Evolutionary conservation across 1,284 basidiomycete species (phyloP).

Genomic region (Thelephora terrestris): DNA sequence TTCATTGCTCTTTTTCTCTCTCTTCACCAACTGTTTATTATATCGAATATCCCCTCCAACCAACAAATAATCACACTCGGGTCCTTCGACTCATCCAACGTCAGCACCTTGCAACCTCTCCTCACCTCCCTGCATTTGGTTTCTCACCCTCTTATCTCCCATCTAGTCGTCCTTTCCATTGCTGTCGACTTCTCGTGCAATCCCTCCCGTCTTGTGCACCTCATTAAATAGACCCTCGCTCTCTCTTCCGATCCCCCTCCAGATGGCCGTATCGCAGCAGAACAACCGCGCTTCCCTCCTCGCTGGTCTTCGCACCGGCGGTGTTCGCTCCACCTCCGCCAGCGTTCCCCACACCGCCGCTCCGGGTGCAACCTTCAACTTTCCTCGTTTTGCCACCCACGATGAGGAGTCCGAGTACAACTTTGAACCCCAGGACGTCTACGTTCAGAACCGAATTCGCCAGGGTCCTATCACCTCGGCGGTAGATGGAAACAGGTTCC

Average conservation of each 20-base stretch:
- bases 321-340: conserved; percentile 58
- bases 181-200: conserved; percentile 5
- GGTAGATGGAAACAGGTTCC: conserved; percentile 54
- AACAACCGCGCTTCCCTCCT: conserved; percentile 73
- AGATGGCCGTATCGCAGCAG: not conserved
- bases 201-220: conserved; percentile 26
- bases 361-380: conserved; percentile 49
- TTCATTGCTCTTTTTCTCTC: conserved; percentile 18
- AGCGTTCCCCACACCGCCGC: conserved; percentile 58
- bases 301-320: conserved; percentile 75
- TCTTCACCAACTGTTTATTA: conserved; percentile 11
- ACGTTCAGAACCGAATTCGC: conserved; percentile 30
- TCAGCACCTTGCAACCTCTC: conserved; percentile 13
- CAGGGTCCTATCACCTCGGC: conserved; percentile 54
- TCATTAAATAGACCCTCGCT: conserved; percentile 30
- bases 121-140: not conserved
- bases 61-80: conserved; percentile 5
- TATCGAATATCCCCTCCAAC: conserved; percentile 9
- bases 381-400: conserved; percentile 37
- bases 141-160: too few relatives aligned
- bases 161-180: too few relatives aligned
- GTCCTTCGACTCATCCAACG: conserved; percentile 6
- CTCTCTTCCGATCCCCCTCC: conserved; percentile 19
- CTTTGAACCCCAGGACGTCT: conserved; percentile 36
- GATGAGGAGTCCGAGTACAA: conserved; percentile 53